Evolutionary conservation across 169 alveolate genomes (phyloP), one percentile per base, ranked within the genome.

Genomic region (Plasmodium inui): DNA sequence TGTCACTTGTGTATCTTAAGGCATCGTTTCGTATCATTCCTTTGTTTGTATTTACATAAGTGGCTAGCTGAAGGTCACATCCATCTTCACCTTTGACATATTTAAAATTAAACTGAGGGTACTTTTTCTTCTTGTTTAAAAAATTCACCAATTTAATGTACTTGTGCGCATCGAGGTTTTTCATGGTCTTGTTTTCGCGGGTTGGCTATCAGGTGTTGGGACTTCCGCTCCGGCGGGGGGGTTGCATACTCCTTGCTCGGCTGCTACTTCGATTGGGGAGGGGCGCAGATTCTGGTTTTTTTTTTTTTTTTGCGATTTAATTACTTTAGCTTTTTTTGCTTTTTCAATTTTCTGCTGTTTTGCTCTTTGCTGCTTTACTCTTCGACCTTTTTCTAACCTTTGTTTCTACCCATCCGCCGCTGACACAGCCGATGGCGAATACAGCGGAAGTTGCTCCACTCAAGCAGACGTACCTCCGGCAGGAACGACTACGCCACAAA

Each of bases 151-250:
- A 53, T 74, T 86, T 86, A 34, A 86, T 73, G 46, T 37, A 86
- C 70, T 86, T 86, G 22, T 76, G 67, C 9, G 81, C 82, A 78
- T 86, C 82, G 67, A 86, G 86, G 32, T 86, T 86, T 86, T 86
- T 86, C 93, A 86, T 86, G 78, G 46, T 83, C 14, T 26, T 67
- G n/a, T 19, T 39, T 71, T n/a, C 9, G 7, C 6, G 26, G 30
- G 3, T 30, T 19, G 26, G 26, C 17, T 17, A 17, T 19, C 30
- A 67, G n/a, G 76, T 22, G 30, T 26, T 19, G 37, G 76, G 76
- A n/a, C 76, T 67, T 67, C 76, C 30, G 37, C 30, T 67, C 76
- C 5, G 76, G 76, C 76, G 76, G 76, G 37, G 1, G 76, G 30
- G 30, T 67, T 67, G 30, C 37, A 67, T 28, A 67, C 37, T 67